Evolutionary conservation across 75 land plant genomes (phyloP), one percentile per base, ranked within the genome.

Genomic region (Chamaecyparis obtusa): DNA sequence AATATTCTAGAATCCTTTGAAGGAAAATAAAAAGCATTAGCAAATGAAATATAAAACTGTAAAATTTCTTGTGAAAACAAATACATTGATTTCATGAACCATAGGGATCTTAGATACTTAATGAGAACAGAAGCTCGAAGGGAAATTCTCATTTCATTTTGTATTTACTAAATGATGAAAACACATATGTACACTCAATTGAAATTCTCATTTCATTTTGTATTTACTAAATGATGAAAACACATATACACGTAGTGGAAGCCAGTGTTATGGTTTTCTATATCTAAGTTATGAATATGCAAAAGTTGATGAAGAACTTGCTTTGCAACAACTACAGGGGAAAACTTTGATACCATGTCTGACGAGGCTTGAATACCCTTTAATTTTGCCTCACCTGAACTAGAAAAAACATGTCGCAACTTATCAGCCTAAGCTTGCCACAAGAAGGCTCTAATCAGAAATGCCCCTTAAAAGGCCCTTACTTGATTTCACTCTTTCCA

Each of bases 401-500:
- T 85, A 24, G 56, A 85, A 36, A 89, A 86, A 75, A 95, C 95
- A 83, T 87, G 90, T 69, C 95, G 89, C 95, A 96, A 93, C n/a
- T n/a, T n/a, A 95, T 87, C 64, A 16, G 36, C 71, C 67, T 87
- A 84, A 95, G 87, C 71, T 86, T 57, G 27, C 56, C 81, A 21
- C 86, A 88, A 35, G 93, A 92, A 4, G 98, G 98, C 81, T 96
- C 96, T 8, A 95, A 96, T 94, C 94, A 94, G 2, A 91, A 54
- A 87, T 96, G 98, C 54, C 96, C 95, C 87, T 88, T 86, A 75
- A 96, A 96, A 10, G 98, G 94, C 14, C 96, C 98, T 72, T 96
- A 94, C 48, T 27, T 64, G 14, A 96, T 91, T 72, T 95, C 94
- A 41, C 88, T 88, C 93, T 94, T 88, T n/a, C 89, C 81, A 30